Percentiles rank a stretch among this genome's conserved stretches.
Evolutionary conservation across 177 flowering plant genomes (phyloP).

Genomic region (Tripterygium wilfordii): DNA sequence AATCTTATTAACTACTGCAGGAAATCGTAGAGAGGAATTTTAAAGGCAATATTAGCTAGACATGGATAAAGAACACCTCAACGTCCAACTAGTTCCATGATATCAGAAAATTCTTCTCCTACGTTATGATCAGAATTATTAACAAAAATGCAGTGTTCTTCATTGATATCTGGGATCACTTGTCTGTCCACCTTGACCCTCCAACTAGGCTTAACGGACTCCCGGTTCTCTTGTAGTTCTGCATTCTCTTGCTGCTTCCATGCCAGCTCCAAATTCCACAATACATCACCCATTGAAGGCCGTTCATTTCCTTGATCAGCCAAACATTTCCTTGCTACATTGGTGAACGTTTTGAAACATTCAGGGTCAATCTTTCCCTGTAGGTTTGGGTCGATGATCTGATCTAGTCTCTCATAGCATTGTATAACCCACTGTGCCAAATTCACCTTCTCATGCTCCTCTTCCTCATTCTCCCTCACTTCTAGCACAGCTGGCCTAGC

Average conservation of each 20-base stretch:
- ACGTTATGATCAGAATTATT: too few species aligned
- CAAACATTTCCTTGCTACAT: not conserved
- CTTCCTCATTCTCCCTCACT: not conserved
- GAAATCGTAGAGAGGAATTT: too few species aligned
- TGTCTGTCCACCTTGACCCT: too few species aligned
- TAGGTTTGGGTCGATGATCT: not conserved
- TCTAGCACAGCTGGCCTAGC: constrained; percentile 13
- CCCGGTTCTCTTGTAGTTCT: too few species aligned
- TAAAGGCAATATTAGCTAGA: too few species aligned
- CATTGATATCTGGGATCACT: too few species aligned
- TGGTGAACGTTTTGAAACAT: not conserved
- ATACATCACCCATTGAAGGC: not conserved
- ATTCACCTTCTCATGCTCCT: not conserved
- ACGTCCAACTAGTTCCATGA: too few species aligned
- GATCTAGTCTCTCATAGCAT: not conserved
- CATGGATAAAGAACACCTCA: too few species aligned
- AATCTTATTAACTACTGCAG: too few species aligned
- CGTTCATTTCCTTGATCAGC: not conserved
- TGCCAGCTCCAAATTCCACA: not conserved
- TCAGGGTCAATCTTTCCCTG: not conserved
- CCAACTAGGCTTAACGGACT: too few species aligned
- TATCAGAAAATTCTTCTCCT: too few species aligned
- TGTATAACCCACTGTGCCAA: not conserved
- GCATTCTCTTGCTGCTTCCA: not conserved
- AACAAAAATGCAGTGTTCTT: too few species aligned